A percentile compares a stretch with the other conserved stretches of the same genome.
These are phyloP conservation scores for Plasmopara viticola DNA, from an alignment of 352 stramenopile species.

Conservation along the genomic window DNA sequence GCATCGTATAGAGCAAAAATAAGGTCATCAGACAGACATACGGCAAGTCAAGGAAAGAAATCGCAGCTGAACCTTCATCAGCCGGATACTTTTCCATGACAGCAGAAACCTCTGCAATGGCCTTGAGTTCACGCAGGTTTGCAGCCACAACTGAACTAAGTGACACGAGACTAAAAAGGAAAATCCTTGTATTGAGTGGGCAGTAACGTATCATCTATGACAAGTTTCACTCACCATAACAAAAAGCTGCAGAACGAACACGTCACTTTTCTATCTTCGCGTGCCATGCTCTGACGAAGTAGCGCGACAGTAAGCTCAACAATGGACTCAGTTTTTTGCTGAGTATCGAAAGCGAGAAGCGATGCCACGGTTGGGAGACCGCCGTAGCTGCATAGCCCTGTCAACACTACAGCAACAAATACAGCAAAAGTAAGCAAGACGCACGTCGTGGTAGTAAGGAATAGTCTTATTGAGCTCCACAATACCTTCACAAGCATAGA, in stretches of 20 bases:
- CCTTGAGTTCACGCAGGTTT: constrained; percentile 22
- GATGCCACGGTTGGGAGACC: constrained; percentile 27
- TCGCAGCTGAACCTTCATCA: constrained; percentile 38
- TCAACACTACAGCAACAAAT: constrained; percentile 33
- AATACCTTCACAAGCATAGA: constrained; percentile 71
- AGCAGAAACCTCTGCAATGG: constrained; percentile 60
- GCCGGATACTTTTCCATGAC: constrained; percentile 69
- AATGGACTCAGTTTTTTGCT: constrained; percentile 17
- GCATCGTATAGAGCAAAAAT: constrained; percentile 33
- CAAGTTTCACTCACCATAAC: too few relatives aligned
- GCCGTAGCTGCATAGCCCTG: constrained; percentile 55
- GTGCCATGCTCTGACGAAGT: constrained; percentile 46
- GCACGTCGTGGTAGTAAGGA: not conserved
- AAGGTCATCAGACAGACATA: not conserved
- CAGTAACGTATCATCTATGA: too few relatives aligned
- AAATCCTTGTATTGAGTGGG: too few relatives aligned
- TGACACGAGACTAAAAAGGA: too few relatives aligned
- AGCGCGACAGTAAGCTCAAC: constrained; percentile 43
- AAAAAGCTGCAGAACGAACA: too few relatives aligned
- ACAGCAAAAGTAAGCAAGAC: constrained; percentile 1
- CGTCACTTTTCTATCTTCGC: constrained; percentile 29
- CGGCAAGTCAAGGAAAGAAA: not conserved
- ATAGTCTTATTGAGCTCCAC: not conserved
- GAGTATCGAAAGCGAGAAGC: constrained; percentile 27
- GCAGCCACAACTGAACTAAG: too few relatives aligned